Evolutionary conservation across 148 eudicot species (phyloP).

Genomic region (Linanthus parryae): DNA sequence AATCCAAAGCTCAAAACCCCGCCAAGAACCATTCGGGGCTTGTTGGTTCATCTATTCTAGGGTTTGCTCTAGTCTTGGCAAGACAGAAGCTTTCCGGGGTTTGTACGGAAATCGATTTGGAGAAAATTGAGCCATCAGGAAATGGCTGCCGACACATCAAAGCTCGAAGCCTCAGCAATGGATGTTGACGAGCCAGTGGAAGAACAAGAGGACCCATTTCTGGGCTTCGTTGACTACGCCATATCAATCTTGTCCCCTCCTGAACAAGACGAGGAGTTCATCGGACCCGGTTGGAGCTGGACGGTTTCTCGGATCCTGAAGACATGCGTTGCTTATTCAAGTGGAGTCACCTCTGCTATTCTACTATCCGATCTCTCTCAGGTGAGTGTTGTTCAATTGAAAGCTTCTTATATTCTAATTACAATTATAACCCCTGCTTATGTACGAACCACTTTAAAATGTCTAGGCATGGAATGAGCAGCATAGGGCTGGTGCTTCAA

Average conservation of each 20-base stretch:
- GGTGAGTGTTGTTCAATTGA: too few species aligned
- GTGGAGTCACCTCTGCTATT: slow-evolving; percentile 90
- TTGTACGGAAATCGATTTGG: too few species aligned
- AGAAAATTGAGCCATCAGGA: too few species aligned
- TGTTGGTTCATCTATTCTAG: too few species aligned
- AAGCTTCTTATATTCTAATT: too few species aligned
- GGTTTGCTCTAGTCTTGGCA: too few species aligned
- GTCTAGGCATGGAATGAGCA: slow-evolving; percentile 94
- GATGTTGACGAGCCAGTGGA: slow-evolving; percentile 22
- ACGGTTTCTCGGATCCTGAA: slow-evolving; percentile 68
- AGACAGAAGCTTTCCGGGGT: too few species aligned
- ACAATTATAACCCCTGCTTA: too few species aligned
- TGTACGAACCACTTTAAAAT: too few species aligned
- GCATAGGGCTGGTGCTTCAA: slow-evolving; percentile 49
- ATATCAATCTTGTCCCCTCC: slow-evolving; percentile 43
- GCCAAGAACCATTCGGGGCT: too few species aligned
- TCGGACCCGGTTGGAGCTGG: slow-evolving; percentile 81
- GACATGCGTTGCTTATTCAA: slow-evolving; percentile 71
- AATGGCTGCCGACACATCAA: slow-evolving; percentile 10
- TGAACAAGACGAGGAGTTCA: slow-evolving; percentile 15
- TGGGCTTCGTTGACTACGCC: slow-evolving; percentile 65
- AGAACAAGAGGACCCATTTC: slow-evolving; percentile 47
- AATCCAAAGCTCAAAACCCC: too few species aligned
- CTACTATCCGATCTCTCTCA: slow-evolving; percentile 83
- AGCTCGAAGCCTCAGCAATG: slow-evolving; percentile 32